Percentiles rank a stretch among this genome's conserved stretches.
These are phyloP conservation scores for Coemansia furcata DNA, from an alignment of 192 early-diverging fungal species.

Conservation along the genomic window DNA sequence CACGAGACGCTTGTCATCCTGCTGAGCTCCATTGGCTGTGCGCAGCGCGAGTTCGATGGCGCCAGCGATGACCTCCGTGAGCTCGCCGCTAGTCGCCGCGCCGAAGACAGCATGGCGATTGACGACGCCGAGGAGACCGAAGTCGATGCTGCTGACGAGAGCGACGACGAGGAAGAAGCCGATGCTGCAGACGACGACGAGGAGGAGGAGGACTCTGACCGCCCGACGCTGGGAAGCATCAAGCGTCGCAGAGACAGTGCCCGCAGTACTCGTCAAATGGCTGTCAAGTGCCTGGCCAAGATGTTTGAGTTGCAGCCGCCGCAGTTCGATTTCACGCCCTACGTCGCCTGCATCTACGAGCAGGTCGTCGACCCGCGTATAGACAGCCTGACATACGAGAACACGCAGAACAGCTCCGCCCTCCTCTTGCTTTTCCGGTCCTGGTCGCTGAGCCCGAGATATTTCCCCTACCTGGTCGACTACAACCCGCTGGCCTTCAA, in stretches of 20 bases:
- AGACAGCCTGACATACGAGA: conserved; percentile 70
- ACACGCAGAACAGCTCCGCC: conserved; percentile 82
- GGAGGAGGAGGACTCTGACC: not conserved
- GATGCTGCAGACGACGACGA: not conserved
- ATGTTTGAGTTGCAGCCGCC: conserved; percentile 65
- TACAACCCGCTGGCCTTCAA: conserved; percentile 65
- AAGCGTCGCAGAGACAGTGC: conserved; percentile 25
- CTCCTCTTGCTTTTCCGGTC: conserved; percentile 73
- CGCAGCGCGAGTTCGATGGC: conserved; percentile 58
- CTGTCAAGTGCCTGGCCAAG: conserved; percentile 70
- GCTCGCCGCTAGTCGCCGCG: conserved; percentile 5
- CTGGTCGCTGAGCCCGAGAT: conserved; percentile 70
- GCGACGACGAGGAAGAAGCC: conserved; percentile 10
- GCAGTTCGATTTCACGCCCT: conserved; percentile 73
- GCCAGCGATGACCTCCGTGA: conserved; percentile 36
- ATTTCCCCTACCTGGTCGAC: conserved; percentile 65
- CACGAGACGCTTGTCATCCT: conserved; percentile 70
- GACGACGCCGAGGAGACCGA: conserved; percentile 14
- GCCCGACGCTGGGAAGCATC: conserved; percentile 12
- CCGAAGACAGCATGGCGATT: conserved; percentile 4
- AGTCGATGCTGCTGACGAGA: conserved; percentile 1
- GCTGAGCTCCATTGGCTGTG: conserved; percentile 67
- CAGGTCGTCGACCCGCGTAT: conserved; percentile 71
- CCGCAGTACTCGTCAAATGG: conserved; percentile 60
- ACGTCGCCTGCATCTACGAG: conserved; percentile 71